These are phyloP conservation scores for Geosmithia morbida DNA, from an alignment of 2,329 filamentous ascomycete genomes.

Conservation along the genomic window DNA sequence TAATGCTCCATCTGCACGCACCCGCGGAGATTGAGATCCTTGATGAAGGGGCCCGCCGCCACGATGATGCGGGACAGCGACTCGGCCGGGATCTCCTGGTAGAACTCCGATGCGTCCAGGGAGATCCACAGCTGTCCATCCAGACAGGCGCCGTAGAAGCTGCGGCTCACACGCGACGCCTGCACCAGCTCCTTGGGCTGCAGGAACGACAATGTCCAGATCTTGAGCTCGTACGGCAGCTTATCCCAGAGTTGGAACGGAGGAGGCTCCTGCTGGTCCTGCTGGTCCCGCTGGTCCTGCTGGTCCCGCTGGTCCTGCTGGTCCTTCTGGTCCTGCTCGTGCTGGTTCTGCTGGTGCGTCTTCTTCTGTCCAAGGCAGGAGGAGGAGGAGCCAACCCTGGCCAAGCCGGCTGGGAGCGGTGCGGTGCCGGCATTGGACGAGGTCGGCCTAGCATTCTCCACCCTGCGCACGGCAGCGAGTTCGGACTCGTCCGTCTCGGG, in stretches of 20 bases:
- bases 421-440: constrained; percentile 28
- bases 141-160: constrained; percentile 73
- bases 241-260: constrained; percentile 58
- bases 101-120: constrained; percentile 76
- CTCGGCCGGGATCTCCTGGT: constrained; percentile 71
- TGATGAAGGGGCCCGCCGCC: constrained; percentile 76
- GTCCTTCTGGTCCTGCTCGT: neutral
- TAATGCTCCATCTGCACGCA: constrained; percentile 80
- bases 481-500: constrained; percentile 28
- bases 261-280: no score
- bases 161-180: constrained; percentile 61
- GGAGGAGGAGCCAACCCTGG: constrained; percentile 4
- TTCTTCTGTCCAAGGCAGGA: constrained; percentile 2
- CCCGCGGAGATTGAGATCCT: constrained; percentile 78
- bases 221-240: constrained; percentile 70
- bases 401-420: constrained; percentile 40
- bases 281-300: no score
- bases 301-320: constrained; percentile 9
- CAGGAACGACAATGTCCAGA: constrained; percentile 64
- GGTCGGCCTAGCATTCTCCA: constrained; percentile 31
- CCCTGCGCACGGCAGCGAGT: constrained; percentile 34
- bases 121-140: constrained; percentile 88
- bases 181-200: constrained; percentile 69
- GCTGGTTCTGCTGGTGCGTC: neutral
- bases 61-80: constrained; percentile 76